A percentile compares a stretch with the other conserved stretches of the same genome.
Evolutionary conservation across 352 stramenopile genomes (phyloP).

Genomic region (Nothophytophthora sp.): DNA sequence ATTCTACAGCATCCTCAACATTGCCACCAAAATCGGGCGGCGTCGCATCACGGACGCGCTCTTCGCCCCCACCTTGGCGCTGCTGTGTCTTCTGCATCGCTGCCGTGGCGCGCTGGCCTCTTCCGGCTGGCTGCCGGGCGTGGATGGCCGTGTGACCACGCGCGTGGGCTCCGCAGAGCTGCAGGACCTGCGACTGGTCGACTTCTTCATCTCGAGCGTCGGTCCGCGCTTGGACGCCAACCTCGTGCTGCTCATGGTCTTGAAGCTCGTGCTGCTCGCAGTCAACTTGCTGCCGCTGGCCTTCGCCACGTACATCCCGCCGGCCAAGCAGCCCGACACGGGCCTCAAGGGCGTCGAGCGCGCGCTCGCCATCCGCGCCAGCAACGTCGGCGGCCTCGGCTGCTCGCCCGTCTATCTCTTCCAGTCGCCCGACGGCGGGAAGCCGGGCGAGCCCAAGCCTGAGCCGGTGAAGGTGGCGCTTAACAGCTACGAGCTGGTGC

Average conservation of each 20-base stretch:
- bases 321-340: conserved; percentile 19
- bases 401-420: conserved; percentile 26
- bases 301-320: conserved; percentile 25
- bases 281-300: conserved; percentile 40
- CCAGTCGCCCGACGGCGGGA: not conserved
- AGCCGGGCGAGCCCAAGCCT: conserved; percentile 2
- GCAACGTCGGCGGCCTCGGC: conserved; percentile 25
- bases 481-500: conserved; percentile 39
- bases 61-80: conserved; percentile 37
- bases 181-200: conserved; percentile 23
- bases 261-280: conserved; percentile 41
- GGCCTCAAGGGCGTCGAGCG: conserved; percentile 21
- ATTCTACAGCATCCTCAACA: conserved; percentile 49
- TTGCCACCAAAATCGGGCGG: conserved; percentile 34
- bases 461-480: conserved; percentile 13
- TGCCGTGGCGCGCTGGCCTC: conserved; percentile 19
- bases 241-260: conserved; percentile 34
- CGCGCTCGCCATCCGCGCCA: conserved; percentile 24
- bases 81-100: conserved; percentile 40
- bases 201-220: conserved; percentile 37
- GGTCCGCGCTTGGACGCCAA: conserved; percentile 30
- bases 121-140: conserved; percentile 8
- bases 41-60: conserved; percentile 34
- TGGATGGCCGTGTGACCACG: conserved; percentile 37
- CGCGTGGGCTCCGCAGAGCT: conserved; percentile 29